phyloP scores from a whole-genome alignment of 371 early-diverging fungal genomes.

The Rhizopus stolonifer region DNA sequence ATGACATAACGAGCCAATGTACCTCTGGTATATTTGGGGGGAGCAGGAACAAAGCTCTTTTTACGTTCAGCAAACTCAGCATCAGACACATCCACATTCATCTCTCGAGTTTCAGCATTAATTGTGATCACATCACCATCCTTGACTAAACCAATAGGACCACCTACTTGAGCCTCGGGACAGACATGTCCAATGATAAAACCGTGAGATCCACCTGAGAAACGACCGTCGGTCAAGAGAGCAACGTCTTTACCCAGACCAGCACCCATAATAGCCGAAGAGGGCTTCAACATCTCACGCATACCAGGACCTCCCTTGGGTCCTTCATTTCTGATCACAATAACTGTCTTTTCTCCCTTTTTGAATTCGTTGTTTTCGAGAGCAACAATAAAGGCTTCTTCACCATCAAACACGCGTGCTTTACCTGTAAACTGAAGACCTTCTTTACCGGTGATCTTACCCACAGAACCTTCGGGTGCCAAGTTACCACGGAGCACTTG shows the following conservation, averaged over 20 bases:
- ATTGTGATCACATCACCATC: constrained; percentile 87
- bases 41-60: constrained; percentile 73
- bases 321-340: constrained; percentile 83
- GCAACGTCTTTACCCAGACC: constrained; percentile 96
- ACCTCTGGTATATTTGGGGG: constrained; percentile 81
- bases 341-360: constrained; percentile 78
- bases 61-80: constrained; percentile 71
- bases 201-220: constrained; percentile 95
- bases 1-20: constrained; percentile 87
- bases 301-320: constrained; percentile 91
- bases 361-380: constrained; percentile 68
- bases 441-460: constrained; percentile 98
- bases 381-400: constrained; percentile 86
- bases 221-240: constrained; percentile 93
- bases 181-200: constrained; percentile 97
- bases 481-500: constrained; percentile 92
- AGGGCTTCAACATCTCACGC: constrained; percentile 95
- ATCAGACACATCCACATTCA: constrained; percentile 71
- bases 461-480: constrained; percentile 96
- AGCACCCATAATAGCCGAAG: constrained; percentile 96
- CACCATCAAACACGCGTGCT: constrained; percentile 90
- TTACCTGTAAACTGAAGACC: constrained; percentile 84
- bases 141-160: constrained; percentile 86
- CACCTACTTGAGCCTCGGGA: constrained; percentile 96
- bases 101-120: constrained; percentile 74